These are phyloP conservation scores for Lactifluus echinatus DNA, from an alignment of 768 basidiomycete species.

Conservation along the genomic window DNA sequence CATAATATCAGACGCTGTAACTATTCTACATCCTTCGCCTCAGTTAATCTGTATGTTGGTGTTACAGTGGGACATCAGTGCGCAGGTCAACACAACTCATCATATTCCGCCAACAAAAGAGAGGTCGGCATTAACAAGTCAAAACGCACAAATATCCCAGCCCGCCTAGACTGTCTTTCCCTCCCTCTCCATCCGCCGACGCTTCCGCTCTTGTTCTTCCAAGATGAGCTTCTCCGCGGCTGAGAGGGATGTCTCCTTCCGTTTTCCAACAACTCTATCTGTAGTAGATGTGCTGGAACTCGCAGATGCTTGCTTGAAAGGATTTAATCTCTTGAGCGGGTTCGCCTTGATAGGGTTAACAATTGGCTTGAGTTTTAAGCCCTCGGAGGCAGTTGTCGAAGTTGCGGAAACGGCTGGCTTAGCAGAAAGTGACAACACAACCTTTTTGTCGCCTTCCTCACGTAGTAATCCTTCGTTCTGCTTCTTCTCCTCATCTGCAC, in stretches of 20 bases:
- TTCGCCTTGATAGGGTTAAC: conserved; percentile 58
- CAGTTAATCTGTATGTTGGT: no score
- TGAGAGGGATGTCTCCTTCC: conserved; percentile 52
- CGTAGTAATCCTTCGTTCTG: conserved; percentile 59
- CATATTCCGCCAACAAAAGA: conserved; percentile 3
- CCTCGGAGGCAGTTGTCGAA: conserved; percentile 29
- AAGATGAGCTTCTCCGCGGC: conserved; percentile 80
- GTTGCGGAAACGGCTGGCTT: conserved; percentile 36
- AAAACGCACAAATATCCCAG: conserved; percentile 10
- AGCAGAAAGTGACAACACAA: conserved; percentile 62
- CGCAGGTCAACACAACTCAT: neutral
- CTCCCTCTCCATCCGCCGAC: conserved; percentile 61
- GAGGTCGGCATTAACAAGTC: neutral
- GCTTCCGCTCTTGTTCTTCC: conserved; percentile 88
- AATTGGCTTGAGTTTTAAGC: conserved; percentile 50
- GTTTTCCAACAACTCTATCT: conserved; percentile 46
- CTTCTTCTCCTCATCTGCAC: conserved; percentile 29
- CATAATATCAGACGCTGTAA: no score
- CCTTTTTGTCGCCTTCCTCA: conserved; percentile 60
- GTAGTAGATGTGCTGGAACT: conserved; percentile 31
- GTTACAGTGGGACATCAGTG: neutral
- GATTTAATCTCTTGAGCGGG: conserved; percentile 65
- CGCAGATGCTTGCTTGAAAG: conserved; percentile 49
- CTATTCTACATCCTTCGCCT: no score
- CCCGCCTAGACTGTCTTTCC: conserved; percentile 12